A percentile compares a stretch with the other conserved stretches of the same genome.
Conservation (phyloP, 306 rosid genomes). For the Begonia masoniana region DNA sequence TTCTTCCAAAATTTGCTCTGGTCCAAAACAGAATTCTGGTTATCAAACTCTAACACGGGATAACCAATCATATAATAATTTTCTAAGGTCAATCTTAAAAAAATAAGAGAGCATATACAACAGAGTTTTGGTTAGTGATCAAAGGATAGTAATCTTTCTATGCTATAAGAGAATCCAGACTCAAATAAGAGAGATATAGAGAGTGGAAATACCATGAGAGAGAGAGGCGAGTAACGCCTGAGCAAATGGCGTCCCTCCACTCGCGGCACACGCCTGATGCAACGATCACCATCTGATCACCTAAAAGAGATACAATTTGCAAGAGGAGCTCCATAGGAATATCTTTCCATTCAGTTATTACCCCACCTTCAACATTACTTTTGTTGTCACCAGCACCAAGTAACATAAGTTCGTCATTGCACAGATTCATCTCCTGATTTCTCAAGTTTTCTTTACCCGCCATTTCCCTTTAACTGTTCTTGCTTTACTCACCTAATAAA, state of each 20-base stretch:
- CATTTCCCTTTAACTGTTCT: too few species aligned
- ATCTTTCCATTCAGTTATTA: conserved; percentile 69
- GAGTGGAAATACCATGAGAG: conserved; percentile 51
- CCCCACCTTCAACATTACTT: conserved; percentile 40
- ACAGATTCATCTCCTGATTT: conserved; percentile 56
- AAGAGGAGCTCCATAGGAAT: conserved; percentile 89
- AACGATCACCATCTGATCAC: conserved; percentile 53
- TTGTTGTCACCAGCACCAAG: conserved; percentile 11
- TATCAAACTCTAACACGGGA: too few species aligned
- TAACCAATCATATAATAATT: too few species aligned
- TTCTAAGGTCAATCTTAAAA: too few species aligned
- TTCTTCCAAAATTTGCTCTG: too few species aligned
- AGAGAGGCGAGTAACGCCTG: conserved; percentile 64
- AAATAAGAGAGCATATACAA: too few species aligned
- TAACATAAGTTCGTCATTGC: conserved; percentile 82
- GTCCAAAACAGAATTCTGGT: too few species aligned
- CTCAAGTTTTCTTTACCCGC: conserved; percentile 38
- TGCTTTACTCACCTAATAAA: too few species aligned
- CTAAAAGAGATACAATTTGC: conserved; percentile 62
- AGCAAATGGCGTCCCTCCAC: conserved; percentile 84
- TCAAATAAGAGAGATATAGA: too few species aligned
- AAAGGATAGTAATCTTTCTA: too few species aligned
- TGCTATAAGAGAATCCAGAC: too few species aligned
- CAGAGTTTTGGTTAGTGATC: too few species aligned
- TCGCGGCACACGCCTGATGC: conserved; percentile 92